A percentile compares a stretch with the other conserved stretches of the same genome.
Evolutionary conservation across 495 filamentous ascomycete genomes (phyloP).

Genomic region (Pyrenula aspistea): DNA sequence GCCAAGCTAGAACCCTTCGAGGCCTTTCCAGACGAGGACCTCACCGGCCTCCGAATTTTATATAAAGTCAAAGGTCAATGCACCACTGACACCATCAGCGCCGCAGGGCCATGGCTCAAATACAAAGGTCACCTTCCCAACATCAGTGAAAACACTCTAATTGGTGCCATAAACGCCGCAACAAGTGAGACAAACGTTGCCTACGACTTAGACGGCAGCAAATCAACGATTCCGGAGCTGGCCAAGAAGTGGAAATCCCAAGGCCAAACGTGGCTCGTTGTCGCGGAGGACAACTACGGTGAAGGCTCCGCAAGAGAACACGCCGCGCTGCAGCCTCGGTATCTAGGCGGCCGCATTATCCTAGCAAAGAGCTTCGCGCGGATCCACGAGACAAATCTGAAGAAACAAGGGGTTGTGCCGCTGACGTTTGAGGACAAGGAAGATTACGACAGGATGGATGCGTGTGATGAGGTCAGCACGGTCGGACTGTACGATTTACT

Average conservation of each 20-base stretch:
- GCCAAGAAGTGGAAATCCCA: slow-evolving; percentile 67
- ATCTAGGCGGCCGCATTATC: slow-evolving; percentile 79
- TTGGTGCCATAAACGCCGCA: slow-evolving; percentile 82
- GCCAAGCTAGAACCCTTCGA: slow-evolving; percentile 86
- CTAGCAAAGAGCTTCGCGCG: slow-evolving; percentile 86
- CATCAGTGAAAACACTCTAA: slow-evolving; percentile 92
- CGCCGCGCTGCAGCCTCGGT: slow-evolving; percentile 90
- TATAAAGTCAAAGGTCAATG: slow-evolving; percentile 96
- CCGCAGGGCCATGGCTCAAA: slow-evolving; percentile 94
- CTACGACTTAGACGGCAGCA: slow-evolving; percentile 63
- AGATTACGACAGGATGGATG: slow-evolving; percentile 77
- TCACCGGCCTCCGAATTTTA: slow-evolving; percentile 63
- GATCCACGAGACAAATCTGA: slow-evolving; percentile 97
- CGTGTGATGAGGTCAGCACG: slow-evolving; percentile 71
- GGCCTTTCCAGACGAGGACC: slow-evolving; percentile 65
- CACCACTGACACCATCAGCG: slow-evolving; percentile 97
- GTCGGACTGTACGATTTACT: slow-evolving; percentile 76
- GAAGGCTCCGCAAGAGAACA: slow-evolving; percentile 93
- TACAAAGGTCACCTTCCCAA: slow-evolving; percentile 99
- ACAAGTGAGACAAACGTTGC: slow-evolving; percentile 87
- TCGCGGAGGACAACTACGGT: slow-evolving; percentile 96
- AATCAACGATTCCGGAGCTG: slow-evolving; percentile 66
- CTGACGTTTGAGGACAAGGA: slow-evolving; percentile 72
- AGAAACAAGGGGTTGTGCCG: slow-evolving; percentile 97
- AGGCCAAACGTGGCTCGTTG: slow-evolving; percentile 72